Evolutionary conservation across 139 green algal genomes (phyloP), one percentile per base, ranked within the genome.

Genomic region (Coccomyxa sp.): DNA sequence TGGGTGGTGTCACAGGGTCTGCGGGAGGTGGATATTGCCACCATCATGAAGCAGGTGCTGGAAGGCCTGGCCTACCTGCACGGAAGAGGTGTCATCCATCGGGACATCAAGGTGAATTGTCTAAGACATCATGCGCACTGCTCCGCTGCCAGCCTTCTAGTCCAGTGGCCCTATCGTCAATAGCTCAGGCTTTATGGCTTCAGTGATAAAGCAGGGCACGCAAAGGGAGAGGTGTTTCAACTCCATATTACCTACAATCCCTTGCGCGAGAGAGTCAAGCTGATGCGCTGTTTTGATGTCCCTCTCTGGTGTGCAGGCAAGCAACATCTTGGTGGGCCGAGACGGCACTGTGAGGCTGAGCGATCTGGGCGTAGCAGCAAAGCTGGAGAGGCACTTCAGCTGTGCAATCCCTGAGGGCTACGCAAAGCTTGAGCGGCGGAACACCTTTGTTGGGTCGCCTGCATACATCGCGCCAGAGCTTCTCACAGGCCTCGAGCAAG

Each of bases 11-110:
- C 64, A 16, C 79, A 95, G 82, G 94, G 94, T 35, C 80, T 97
- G 70, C 85, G 95, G 7, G 94, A 97, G 85, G 64, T 38, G 12
- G 64, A 71, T 22, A 41, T 80, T 0, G 92, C 93, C 12, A 95
- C 90, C 35, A 94, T 98, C 78, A 86, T 95, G 74, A 84, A 89
- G 27, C 90, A 94, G 40, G 91, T 93, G 39, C 86, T 97, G 27
- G 91, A 91, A 74, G 94, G 85, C 0, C 83, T 98, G 75, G 91
- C 95, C 31, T 98, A 98, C 79, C 85, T 97, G 58, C 94, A 98
- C 84, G 86, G 88, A 27, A 83, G 94, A 68, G 89, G 90, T 24
- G 84, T 91, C 68, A 97, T 98, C 70, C 94, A 98, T 81, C 88
- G 94, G 10, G 94, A 98, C 72, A 84, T 98, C 44, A 98, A 98